A percentile compares a stretch with the other conserved stretches of the same genome.
Conservation (phyloP, 345 rosid genomes). For the Moricandia moricandioides region DNA sequence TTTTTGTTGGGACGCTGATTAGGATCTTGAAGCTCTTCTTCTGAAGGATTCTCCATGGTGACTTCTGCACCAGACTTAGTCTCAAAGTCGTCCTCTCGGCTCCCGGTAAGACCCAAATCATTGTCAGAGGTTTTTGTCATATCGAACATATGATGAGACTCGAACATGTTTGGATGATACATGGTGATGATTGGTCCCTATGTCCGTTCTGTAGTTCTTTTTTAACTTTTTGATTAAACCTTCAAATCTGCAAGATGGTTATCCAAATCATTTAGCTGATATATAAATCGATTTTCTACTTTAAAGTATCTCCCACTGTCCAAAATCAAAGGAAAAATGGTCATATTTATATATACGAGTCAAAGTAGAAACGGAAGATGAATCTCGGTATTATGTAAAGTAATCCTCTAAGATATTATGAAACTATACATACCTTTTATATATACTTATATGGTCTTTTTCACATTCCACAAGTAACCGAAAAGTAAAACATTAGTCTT, state of each 20-base stretch:
- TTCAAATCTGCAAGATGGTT: conserved; percentile 29
- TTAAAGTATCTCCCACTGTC: conserved; percentile 26
- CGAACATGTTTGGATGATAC: conserved; percentile 78
- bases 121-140: conserved; percentile 58
- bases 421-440: conserved; percentile 28
- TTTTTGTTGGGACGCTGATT: conserved; percentile 67
- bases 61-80: conserved; percentile 74
- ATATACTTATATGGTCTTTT: conserved; percentile 17
- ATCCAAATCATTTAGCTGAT: conserved; percentile 23
- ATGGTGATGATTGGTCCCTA: conserved; percentile 29
- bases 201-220: background rate
- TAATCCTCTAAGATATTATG: conserved; percentile 19
- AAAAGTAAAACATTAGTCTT: conserved; percentile 22
- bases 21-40: conserved; percentile 72
- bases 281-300: conserved; percentile 11
- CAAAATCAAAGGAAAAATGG: conserved; percentile 32
- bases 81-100: conserved; percentile 72
- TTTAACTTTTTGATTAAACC: background rate
- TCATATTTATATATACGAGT: conserved; percentile 26
- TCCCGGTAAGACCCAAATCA: conserved; percentile 49
- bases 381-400: conserved; percentile 26
- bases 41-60: conserved; percentile 50
- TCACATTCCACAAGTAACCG: conserved; percentile 25
- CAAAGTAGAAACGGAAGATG: conserved; percentile 29
- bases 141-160: conserved; percentile 65